Base-by-base conservation (phyloP, 148 eudicot genomes). In the Nyssa sinensis region DNA sequence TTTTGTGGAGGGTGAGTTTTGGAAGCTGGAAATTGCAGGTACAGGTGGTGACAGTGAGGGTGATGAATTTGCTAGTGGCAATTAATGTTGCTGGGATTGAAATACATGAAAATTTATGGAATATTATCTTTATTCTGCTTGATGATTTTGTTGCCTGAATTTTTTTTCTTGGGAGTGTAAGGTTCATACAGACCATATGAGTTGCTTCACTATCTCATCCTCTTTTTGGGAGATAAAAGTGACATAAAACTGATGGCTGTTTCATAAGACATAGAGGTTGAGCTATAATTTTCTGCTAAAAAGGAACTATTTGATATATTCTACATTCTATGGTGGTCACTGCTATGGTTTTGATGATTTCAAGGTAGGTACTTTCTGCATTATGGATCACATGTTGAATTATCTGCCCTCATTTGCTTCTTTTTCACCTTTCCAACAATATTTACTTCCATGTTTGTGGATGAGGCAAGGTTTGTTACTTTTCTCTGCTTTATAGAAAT, bases 261-360 rank as follows among this genome's bases (percentile, higher is more conserved):
- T 34, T 70, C 73, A 33, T n/a, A 57, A 19, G 21, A n/a, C 32
- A 27, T 55, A 33, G 73, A n/a, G 47, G 30, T 44, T 27, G n/a
- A n/a, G n/a, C 35, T 57, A 32, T 44, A 21, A 35, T 57, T 53
- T 70, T 47, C 30, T 19, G 10, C 21, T 70, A 57, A 24, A 69
- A 30, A 32, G 23, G 24, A 55, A 55, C 13, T 5, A 32, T 21
- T 33, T 58, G 13, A 31, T 32, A 53, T n/a, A n/a, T 7, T 51
- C 41, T n/a, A n/a, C 30, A 23, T 32, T 23, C 21, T n/a, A 55
- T 17, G n/a, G 24, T 17, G 12, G 16, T 11, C 3, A 19, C 51
- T 0, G 51, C 51, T 11, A 3, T 14, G 16, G 51, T 44, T 44
- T 44, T 44, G 51, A 44, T 11, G 19, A 44, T 44, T 44, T 44